phyloP scores from a whole-genome alignment of 192 early-diverging fungal genomes.

The Podila epicladia region DNA sequence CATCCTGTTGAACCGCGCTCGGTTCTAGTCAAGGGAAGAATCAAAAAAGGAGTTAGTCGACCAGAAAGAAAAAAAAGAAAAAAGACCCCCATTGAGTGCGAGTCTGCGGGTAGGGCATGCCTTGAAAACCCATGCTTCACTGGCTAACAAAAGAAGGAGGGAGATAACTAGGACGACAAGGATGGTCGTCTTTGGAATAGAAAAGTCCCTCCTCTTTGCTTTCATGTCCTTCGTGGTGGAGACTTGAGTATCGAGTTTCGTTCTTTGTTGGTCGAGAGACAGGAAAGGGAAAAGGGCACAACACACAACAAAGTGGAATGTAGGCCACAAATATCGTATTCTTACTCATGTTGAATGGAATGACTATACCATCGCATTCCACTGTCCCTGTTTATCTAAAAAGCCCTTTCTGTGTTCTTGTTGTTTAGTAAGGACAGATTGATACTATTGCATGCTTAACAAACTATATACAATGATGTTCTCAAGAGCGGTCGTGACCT shows the following conservation, averaged over 20 bases:
- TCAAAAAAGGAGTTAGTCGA: conserved; percentile 18
- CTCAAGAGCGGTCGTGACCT: too few relatives aligned
- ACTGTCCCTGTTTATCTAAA: not conserved
- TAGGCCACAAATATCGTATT: not conserved
- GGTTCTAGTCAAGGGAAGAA: conserved; percentile 44
- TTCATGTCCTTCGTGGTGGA: not conserved
- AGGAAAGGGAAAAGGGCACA: not conserved
- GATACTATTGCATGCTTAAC: too few relatives aligned
- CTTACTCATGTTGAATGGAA: not conserved
- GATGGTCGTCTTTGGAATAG: conserved; percentile 1
- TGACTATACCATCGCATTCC: conserved; percentile 3
- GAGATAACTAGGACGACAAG: not conserved
- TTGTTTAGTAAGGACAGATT: too few relatives aligned
- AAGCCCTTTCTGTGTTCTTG: too few relatives aligned
- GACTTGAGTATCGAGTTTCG: not conserved
- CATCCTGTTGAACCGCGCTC: not conserved
- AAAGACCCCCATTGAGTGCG: too few relatives aligned
- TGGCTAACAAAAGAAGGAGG: too few relatives aligned
- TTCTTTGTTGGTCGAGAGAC: not conserved
- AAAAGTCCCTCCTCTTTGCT: not conserved
- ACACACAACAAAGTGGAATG: not conserved
- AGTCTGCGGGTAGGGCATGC: not conserved
- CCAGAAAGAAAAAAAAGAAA: not conserved
- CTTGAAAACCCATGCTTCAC: not conserved
- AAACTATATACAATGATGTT: too few relatives aligned